Percentiles rank a stretch among this genome's conserved stretches.
Evolutionary conservation across 148 eudicot species (phyloP).

Genomic region (Amaranthus palmeri): DNA sequence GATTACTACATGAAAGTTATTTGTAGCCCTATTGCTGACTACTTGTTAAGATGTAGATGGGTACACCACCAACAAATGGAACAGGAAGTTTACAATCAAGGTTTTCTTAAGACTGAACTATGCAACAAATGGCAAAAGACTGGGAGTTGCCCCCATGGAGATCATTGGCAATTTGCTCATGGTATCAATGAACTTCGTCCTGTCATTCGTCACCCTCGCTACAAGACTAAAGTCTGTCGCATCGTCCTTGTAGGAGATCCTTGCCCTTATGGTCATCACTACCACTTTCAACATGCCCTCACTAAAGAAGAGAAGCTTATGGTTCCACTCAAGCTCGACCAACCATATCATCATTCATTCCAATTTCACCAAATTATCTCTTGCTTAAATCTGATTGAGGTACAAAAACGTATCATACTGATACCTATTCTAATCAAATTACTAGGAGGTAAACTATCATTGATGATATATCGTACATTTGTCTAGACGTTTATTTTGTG

Average conservation of each 20-base stretch:
- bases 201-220: slow-evolving; percentile 76
- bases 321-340: slow-evolving; percentile 29
- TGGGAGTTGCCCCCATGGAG: slow-evolving; percentile 56
- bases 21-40: too few species aligned
- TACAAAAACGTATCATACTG: slow-evolving; percentile 1
- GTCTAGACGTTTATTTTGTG: too few species aligned
- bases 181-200: slow-evolving; percentile 67
- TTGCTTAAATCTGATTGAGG: slow-evolving; percentile 8
- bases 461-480: slow-evolving; percentile 1
- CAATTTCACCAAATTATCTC: not conserved
- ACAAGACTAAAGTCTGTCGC: slow-evolving; percentile 76
- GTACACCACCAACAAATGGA: too few species aligned
- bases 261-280: slow-evolving; percentile 88
- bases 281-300: slow-evolving; percentile 74
- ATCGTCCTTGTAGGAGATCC: slow-evolving; percentile 61
- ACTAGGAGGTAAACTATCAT: not conserved
- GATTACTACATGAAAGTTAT: too few species aligned
- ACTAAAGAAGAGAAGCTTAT: slow-evolving; percentile 51
- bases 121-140: slow-evolving; percentile 84
- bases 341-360: not conserved
- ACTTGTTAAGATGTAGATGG: too few species aligned
- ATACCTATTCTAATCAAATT: slow-evolving; percentile 3
- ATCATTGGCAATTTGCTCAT: slow-evolving; percentile 69
- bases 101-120: slow-evolving; percentile 68
- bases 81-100: slow-evolving; percentile 66